Evolutionary conservation across 2,329 filamentous ascomycete species (phyloP), one percentile per base, ranked within the genome.

Genomic region (Cadophora malorum): DNA sequence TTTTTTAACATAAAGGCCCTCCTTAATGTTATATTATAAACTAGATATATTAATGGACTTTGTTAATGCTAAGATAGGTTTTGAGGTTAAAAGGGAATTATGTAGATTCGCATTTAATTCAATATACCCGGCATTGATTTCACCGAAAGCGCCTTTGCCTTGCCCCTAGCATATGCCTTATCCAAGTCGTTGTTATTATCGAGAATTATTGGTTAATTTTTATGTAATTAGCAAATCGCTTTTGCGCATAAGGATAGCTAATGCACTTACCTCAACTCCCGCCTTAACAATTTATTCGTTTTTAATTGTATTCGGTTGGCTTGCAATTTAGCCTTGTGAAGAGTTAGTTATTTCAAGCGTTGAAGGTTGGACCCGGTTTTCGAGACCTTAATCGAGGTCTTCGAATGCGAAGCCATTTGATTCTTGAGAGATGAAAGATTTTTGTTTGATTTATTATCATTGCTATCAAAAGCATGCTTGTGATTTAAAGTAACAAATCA

Each of bases 21-120:
- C 49, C 58, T 69, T 47, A 66, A 67, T 38, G 45, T 67, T 55
- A 71, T 67, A 71, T n/a, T n/a, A n/a, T n/a, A n/a, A n/a, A n/a
- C n/a, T n/a, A 49, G 52, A 66, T 69, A 52, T 63, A 67, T 69
- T 60, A 68, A 70, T 67, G 23, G 63, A 70, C 58, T 70, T 52
- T 70, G 59, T 65, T 47, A 65, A 64, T 45, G 33, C 61, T 35
- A 49, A 67, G 45, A 60, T 66, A 64, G 68, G 67, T 68, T 68
- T 60, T 71, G 55, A 71, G 61, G 55, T 67, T 68, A 52, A 10
- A 65, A 63, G 9, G 53, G 62, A 14, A 59, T 66, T 63, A 66
- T 67, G 25, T 25, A 41, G 52, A 69, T 52, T 71, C 59, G 47
- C 47, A 31, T 69, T 63, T 52, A 14, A 60, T 69, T 66, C 45